These are phyloP conservation scores for Mucuna pruriens DNA, from an alignment of 306 rosid genomes.

Conservation along the genomic window DNA sequence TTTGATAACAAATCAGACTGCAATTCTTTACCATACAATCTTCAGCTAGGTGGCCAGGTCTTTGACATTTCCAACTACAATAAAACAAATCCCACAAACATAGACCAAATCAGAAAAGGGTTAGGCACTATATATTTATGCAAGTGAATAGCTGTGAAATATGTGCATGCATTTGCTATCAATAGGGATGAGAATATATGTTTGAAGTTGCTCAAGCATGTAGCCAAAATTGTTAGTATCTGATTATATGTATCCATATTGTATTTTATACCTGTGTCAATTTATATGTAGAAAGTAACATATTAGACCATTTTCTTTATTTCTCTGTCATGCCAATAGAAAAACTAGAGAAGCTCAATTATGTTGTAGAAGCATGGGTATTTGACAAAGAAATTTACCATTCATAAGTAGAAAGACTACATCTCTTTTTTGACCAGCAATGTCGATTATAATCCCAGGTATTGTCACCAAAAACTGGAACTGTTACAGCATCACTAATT, in stretches of 20 bases:
- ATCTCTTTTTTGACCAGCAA: constrained; percentile 70
- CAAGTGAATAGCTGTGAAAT: constrained; percentile 10
- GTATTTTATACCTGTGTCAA: neutral
- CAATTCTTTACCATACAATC: constrained; percentile 68
- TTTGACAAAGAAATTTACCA: constrained; percentile 59
- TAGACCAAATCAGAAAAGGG: constrained; percentile 32
- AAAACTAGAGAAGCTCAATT: constrained; percentile 19
- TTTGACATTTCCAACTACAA: constrained; percentile 85
- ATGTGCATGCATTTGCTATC: constrained; percentile 22
- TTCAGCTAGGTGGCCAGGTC: constrained; percentile 91
- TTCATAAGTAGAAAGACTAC: constrained; percentile 76
- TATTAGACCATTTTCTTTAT: constrained; percentile 14
- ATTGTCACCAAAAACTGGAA: constrained; percentile 65
- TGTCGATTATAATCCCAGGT: constrained; percentile 78
- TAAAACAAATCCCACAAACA: constrained; percentile 39
- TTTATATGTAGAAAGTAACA: constrained; percentile 32
- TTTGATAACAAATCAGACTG: constrained; percentile 52
- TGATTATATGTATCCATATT: neutral
- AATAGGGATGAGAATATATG: neutral
- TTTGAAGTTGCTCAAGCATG: constrained; percentile 26
- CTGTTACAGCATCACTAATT: constrained; percentile 38
- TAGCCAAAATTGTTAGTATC: neutral
- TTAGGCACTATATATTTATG: neutral
- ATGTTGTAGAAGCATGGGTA: neutral
- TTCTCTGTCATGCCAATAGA: constrained; percentile 18